Percentiles rank a stretch among this genome's conserved stretches.
These are phyloP conservation scores for Chytriomyces confervae DNA, from an alignment of 192 early-diverging fungal species.

Conservation along the genomic window DNA sequence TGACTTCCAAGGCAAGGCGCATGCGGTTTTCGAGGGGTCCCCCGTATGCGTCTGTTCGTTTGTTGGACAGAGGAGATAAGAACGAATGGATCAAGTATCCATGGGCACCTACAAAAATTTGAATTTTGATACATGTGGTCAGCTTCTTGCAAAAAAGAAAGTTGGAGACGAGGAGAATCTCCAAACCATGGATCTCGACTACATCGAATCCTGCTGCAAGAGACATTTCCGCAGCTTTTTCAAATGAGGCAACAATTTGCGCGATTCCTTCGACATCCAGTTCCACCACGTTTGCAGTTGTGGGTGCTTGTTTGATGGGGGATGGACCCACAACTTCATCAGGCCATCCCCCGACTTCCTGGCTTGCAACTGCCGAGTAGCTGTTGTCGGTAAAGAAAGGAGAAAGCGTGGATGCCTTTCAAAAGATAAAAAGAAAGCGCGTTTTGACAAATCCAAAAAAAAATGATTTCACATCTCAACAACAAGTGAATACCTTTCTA, in stretches of 20 bases:
- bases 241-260: conserved; percentile 61
- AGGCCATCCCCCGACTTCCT: conserved; percentile 72
- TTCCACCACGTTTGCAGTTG: conserved; percentile 52
- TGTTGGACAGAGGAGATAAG: conserved; percentile 79
- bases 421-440: not conserved
- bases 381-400: conserved; percentile 33
- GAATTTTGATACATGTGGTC: conserved; percentile 67
- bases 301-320: conserved; percentile 39
- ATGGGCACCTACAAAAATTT: conserved; percentile 76
- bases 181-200: too few species aligned
- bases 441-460: not conserved
- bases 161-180: too few species aligned
- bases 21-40: conserved; percentile 88
- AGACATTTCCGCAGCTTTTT: conserved; percentile 2
- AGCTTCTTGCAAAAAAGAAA: too few species aligned
- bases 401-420: conserved; percentile 64
- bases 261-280: conserved; percentile 72
- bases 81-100: conserved; percentile 91
- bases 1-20: conserved; percentile 53
- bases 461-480: not conserved
- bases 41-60: conserved; percentile 88
- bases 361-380: conserved; percentile 33
- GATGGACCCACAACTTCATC: conserved; percentile 73
- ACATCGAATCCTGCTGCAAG: not conserved
- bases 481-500: not conserved